These are phyloP conservation scores for Takashimella koratensis DNA, from an alignment of 1,284 basidiomycete species.

Conservation along the genomic window DNA sequence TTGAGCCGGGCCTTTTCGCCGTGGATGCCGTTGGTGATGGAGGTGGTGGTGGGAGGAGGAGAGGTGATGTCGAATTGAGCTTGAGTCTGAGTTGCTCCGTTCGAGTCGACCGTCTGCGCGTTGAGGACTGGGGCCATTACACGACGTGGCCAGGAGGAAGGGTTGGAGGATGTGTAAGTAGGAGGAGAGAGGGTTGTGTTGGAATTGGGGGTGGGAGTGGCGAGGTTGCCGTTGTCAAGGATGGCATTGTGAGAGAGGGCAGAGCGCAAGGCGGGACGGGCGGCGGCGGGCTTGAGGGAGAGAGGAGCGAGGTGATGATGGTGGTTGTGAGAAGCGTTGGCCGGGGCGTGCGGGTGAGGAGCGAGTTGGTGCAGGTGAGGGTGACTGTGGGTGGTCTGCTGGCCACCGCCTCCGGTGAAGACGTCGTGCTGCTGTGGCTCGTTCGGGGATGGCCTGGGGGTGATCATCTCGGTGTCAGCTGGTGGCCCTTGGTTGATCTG, in stretches of 20 bases:
- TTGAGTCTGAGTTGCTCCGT: background rate
- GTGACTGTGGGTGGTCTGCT: slow-evolving; percentile 22
- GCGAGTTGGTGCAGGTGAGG: slow-evolving; percentile 23
- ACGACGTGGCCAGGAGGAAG: background rate
- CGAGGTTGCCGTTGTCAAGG: background rate
- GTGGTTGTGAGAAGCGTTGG: background rate
- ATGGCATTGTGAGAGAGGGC: slow-evolving; percentile 5
- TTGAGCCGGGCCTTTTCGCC: background rate
- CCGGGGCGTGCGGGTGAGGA: slow-evolving; percentile 1
- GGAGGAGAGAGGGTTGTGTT: background rate
- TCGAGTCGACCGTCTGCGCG: background rate
- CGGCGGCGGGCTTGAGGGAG: background rate
- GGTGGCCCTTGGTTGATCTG: slow-evolving; percentile 13
- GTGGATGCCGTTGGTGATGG: no score
- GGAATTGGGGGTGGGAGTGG: background rate
- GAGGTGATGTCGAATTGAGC: no score
- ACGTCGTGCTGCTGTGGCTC: background rate
- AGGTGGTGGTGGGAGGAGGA: no score
- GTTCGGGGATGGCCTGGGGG: background rate
- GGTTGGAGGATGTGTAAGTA: background rate
- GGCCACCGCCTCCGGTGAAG: background rate
- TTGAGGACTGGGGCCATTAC: background rate
- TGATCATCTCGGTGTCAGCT: no score
- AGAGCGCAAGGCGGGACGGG: slow-evolving; percentile 7
- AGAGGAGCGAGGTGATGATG: background rate